Conservation (phyloP, 257 asterid species). For the Solanum lycopersicoides region DNA sequence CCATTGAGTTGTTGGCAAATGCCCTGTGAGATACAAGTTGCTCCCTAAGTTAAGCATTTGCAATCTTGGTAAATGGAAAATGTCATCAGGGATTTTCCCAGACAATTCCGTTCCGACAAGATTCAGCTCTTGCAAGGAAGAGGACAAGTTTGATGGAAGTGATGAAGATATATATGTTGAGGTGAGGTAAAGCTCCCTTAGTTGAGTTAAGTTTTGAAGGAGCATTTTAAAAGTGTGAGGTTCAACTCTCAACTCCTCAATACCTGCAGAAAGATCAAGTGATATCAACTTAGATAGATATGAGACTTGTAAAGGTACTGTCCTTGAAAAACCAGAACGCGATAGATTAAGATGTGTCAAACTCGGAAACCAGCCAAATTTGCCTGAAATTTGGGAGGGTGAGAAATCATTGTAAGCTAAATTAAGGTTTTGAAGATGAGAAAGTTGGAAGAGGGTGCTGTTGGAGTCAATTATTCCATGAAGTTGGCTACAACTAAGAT, state of each 20-base stretch:
- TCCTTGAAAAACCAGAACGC: conserved; percentile 10
- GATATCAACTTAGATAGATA: conserved; percentile 6
- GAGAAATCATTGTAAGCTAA: conserved; percentile 20
- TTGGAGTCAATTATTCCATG: conserved; percentile 10
- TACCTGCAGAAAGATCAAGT: not conserved
- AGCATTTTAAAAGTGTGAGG: conserved; percentile 9
- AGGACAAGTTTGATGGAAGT: conserved; percentile 10
- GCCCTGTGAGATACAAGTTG: conserved; percentile 7
- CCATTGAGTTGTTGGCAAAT: conserved; percentile 4
- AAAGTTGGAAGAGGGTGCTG: conserved; percentile 7
- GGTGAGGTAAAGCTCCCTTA: conserved; percentile 3
- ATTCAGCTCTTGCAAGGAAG: conserved; percentile 1
- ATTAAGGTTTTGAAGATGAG: conserved; percentile 3
- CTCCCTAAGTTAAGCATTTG: not conserved
- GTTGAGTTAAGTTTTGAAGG: conserved; percentile 12
- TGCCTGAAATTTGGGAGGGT: conserved; percentile 3
- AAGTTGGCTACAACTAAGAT: conserved; percentile 17
- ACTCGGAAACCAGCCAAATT: not conserved
- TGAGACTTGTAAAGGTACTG: conserved; percentile 10
- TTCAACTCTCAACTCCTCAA: not conserved
- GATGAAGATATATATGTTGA: not conserved
- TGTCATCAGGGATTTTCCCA: conserved; percentile 1
- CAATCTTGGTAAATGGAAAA: conserved; percentile 10
- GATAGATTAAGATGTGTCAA: conserved; percentile 19
- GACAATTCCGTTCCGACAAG: conserved; percentile 1